phyloP scores from a whole-genome alignment of 345 rosid species.

The Raphanus raphanistrum region DNA sequence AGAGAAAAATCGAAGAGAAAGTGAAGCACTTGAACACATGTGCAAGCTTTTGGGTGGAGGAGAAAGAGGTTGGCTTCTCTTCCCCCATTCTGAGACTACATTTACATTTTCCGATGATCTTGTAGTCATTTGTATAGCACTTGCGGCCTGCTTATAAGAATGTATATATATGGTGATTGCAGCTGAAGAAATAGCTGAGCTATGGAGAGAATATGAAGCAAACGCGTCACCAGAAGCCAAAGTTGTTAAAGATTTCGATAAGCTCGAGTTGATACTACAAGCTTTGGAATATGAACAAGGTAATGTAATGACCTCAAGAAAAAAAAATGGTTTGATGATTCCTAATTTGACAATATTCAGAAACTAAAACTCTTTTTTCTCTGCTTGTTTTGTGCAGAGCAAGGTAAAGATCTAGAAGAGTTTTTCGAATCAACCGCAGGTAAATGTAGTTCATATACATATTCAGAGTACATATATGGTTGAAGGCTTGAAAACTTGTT shows the following conservation, averaged over 20 bases:
- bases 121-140: background rate
- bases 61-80: constrained; percentile 53
- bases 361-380: constrained; percentile 24
- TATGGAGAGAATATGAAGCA: constrained; percentile 93
- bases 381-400: constrained; percentile 54
- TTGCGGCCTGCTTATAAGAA: background rate
- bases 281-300: constrained; percentile 94
- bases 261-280: constrained; percentile 95
- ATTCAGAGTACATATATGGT: background rate
- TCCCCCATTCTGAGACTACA: background rate
- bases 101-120: background rate
- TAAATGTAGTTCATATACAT: constrained; percentile 20
- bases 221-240: constrained; percentile 88
- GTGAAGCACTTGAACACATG: constrained; percentile 89
- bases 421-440: constrained; percentile 93
- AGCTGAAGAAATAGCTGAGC: constrained; percentile 75
- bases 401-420: constrained; percentile 88
- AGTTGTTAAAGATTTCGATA: constrained; percentile 92
- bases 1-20: constrained; percentile 83
- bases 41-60: constrained; percentile 88
- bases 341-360: background rate
- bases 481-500: background rate
- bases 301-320: constrained; percentile 27
- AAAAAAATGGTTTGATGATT: background rate
- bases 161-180: constrained; percentile 15